Conservation (phyloP, 352 stramenopile species). For the Globisporangium abappressorium region DNA sequence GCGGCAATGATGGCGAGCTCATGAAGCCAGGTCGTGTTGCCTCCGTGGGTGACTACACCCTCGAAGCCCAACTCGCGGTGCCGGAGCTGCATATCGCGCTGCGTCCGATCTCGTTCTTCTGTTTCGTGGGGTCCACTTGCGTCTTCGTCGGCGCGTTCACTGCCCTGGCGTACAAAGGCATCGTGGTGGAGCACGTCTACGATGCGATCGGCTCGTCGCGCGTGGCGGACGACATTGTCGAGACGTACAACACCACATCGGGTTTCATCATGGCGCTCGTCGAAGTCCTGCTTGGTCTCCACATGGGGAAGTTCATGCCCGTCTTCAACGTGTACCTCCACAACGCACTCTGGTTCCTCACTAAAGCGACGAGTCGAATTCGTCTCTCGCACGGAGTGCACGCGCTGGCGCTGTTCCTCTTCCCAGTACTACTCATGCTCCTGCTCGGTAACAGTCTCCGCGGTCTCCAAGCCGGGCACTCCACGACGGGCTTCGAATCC, state of each 20-base stretch:
- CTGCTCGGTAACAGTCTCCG: not conserved
- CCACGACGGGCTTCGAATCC: not conserved
- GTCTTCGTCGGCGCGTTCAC: not conserved
- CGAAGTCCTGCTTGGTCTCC: not conserved
- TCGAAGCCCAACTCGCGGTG: not conserved
- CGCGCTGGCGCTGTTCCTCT: not conserved
- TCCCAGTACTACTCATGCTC: not conserved
- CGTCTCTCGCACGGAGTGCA: not conserved
- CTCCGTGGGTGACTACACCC: not conserved
- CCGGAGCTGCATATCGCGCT: not conserved
- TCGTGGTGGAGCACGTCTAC: not conserved
- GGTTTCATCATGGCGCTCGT: not conserved
- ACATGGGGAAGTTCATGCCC: not conserved
- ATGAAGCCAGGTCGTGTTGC: not conserved
- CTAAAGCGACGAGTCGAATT: not conserved
- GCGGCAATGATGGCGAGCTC: not conserved
- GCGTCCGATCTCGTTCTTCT: not conserved
- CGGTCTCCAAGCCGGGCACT: not conserved
- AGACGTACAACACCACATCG: not conserved
- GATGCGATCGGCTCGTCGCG: not conserved
- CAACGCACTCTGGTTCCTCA: not conserved
- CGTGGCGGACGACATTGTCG: not conserved
- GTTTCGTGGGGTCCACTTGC: not conserved
- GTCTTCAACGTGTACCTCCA: not conserved
- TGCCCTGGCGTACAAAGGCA: not conserved